These are phyloP conservation scores for Pseudocercospora crystallina DNA, from an alignment of 2,329 filamentous ascomycete species.

Conservation along the genomic window DNA sequence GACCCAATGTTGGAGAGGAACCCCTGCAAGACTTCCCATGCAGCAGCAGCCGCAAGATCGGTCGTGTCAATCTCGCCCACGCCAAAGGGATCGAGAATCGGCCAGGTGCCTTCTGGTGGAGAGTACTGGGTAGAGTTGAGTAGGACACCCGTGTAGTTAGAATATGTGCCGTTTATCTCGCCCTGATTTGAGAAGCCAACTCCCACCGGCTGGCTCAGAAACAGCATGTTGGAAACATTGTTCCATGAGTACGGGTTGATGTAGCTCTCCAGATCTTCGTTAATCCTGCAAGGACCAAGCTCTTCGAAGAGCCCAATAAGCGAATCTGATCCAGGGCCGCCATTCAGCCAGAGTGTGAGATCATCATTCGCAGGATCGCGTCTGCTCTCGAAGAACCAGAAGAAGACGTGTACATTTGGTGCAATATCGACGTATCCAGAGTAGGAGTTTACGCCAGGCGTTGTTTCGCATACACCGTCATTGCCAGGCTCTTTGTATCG, in stretches of 20 bases:
- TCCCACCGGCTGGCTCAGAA: slow-evolving; percentile 67
- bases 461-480: slow-evolving; percentile 47
- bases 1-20: slow-evolving; percentile 52
- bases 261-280: slow-evolving; percentile 46
- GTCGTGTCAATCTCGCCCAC: slow-evolving; percentile 52
- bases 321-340: slow-evolving; percentile 57
- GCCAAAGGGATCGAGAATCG: slow-evolving; percentile 49
- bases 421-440: slow-evolving; percentile 39
- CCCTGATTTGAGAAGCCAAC: slow-evolving; percentile 56
- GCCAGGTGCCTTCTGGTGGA: slow-evolving; percentile 45
- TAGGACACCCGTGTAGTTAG: slow-evolving; percentile 44
- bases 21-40: slow-evolving; percentile 57
- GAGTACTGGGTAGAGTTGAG: slow-evolving; percentile 41
- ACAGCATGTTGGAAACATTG: slow-evolving; percentile 65
- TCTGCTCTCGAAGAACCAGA: slow-evolving; percentile 64
- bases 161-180: slow-evolving; percentile 21
- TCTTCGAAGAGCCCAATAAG: slow-evolving; percentile 60
- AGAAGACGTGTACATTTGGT: slow-evolving; percentile 55
- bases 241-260: slow-evolving; percentile 66
- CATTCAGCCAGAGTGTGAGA: slow-evolving; percentile 61
- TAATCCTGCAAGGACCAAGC: slow-evolving; percentile 46
- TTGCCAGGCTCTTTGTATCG: slow-evolving; percentile 39
- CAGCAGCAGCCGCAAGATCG: slow-evolving; percentile 54
- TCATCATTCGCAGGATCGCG: slow-evolving; percentile 55
- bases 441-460: slow-evolving; percentile 51